Base-by-base conservation (phyloP, 768 basidiomycete genomes). In the Xanthoconium stramineum region DNA sequence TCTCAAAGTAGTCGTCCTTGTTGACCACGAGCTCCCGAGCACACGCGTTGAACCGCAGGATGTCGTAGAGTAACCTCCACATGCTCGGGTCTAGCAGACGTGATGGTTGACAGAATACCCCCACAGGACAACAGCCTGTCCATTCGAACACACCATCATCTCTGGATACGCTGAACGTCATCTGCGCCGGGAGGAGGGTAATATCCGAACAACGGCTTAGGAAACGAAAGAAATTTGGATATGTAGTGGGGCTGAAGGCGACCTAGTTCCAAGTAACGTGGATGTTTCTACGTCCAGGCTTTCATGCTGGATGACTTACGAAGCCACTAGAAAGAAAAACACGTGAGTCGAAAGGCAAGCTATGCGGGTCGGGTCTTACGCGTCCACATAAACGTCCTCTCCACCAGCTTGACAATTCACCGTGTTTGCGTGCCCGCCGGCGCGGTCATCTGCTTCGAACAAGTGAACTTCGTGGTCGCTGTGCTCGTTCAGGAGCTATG, bases 351-450 rank as follows among this genome's bases (percentile, higher is more conserved):
- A 19, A n/a, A 45, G 28, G n/a, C 13, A 43, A 51, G 7, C 10
- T n/a, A 4, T 24, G 24, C 24, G 24, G 24, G 24, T 24, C 24
- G 52, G 8, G 10, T 76, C 86, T 60, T 72, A 90, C 83, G 85
- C 87, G 69, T 91, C 89, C 13, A 91, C 88, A 35, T 81, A 75
- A 1, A 85, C 75, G 5, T 74, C 69, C 33, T 71, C 63, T 11
- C 72, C 75, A 38, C 72, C 72, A 6, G 75, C 73, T 17, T 65
- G 65, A 67, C 82, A 89, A 40, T 66, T 67, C 10, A 89, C 83
- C 0, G 90, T 91, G 65, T 92, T 84, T 8, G 89, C 87, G 64
- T 91, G 89, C 8, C 89, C 89, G 13, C 89, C 89, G 0, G 84
- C 80, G 44, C 86, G 79, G 46, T 69, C 68, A 48, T 85, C 86